Conservation (phyloP, 306 rosid species). For the Casuarina cunninghamiana region DNA sequence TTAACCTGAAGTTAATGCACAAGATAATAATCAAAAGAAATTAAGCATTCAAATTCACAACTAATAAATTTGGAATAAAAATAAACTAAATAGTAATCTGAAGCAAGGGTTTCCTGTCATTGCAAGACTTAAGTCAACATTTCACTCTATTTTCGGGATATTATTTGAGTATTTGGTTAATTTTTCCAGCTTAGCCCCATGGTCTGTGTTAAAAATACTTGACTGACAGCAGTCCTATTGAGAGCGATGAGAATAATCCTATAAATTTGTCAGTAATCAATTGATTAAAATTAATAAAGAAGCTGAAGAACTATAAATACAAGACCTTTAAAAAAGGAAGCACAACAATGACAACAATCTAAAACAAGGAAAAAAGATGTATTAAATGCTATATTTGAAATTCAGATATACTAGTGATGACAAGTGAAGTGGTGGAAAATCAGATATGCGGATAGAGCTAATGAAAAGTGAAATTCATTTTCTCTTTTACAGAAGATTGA, state of each 20-base stretch:
- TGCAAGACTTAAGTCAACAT: conserved; percentile 1
- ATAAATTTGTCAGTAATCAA: neutral
- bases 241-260: neutral
- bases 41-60: neutral
- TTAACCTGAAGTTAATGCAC: conserved; percentile 53
- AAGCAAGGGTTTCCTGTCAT: neutral
- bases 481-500: neutral
- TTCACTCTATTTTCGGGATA: neutral
- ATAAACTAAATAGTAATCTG: neutral
- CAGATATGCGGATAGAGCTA: neutral
- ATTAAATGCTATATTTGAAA: neutral
- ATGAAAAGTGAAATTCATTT: neutral
- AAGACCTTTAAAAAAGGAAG: neutral
- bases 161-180: neutral
- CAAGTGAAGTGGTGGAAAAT: neutral
- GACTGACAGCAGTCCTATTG: neutral
- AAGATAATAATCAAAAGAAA: conserved; percentile 29
- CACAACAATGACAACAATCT: too few species aligned
- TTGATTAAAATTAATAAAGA: neutral
- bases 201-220: neutral
- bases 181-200: neutral
- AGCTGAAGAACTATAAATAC: neutral
- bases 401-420: neutral
- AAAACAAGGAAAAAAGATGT: neutral
- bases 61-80: neutral